phyloP scores from a whole-genome alignment of 2,329 filamentous ascomycete species.

The Pleoardoris graminearum region DNA sequence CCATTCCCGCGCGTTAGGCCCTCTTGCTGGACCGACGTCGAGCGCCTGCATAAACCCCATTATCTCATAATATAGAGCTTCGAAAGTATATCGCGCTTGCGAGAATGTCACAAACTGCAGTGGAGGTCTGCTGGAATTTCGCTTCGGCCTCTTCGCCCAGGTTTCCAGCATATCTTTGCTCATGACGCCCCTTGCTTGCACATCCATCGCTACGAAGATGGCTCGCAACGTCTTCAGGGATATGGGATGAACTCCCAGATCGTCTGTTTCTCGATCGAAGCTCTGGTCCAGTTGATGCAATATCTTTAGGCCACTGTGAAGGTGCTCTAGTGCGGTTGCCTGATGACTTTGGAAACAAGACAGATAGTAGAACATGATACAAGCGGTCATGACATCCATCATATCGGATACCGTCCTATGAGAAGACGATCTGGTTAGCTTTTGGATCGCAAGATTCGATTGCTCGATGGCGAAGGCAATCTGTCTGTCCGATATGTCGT shows the following conservation, averaged over 20 bases:
- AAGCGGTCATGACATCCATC: slow-evolving; percentile 36
- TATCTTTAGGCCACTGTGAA: slow-evolving; percentile 37
- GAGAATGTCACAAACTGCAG: slow-evolving; percentile 12
- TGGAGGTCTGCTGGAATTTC: slow-evolving; percentile 5
- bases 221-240: slow-evolving; percentile 32
- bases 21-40: slow-evolving; percentile 9
- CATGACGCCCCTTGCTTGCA: slow-evolving; percentile 36
- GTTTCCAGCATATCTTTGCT: slow-evolving; percentile 16
- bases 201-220: slow-evolving; percentile 37
- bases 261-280: slow-evolving; percentile 5
- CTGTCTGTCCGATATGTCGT: slow-evolving; percentile 27
- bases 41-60: slow-evolving; percentile 29
- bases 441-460: slow-evolving; percentile 29
- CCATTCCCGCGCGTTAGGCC: neutral
- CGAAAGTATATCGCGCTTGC: slow-evolving; percentile 24
- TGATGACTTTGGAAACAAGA: slow-evolving; percentile 40
- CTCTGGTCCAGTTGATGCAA: slow-evolving; percentile 31
- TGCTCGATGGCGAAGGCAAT: slow-evolving; percentile 38
- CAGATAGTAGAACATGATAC: slow-evolving; percentile 37
- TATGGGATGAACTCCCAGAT: slow-evolving; percentile 23
- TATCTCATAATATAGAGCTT: slow-evolving; percentile 29
- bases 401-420: slow-evolving; percentile 21
- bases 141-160: slow-evolving; percentile 32
- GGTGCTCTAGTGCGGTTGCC: slow-evolving; percentile 30
- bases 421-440: slow-evolving; percentile 11